These are phyloP conservation scores for Filobasidium wieringae DNA, from an alignment of 768 basidiomycete genomes.

Conservation along the genomic window DNA sequence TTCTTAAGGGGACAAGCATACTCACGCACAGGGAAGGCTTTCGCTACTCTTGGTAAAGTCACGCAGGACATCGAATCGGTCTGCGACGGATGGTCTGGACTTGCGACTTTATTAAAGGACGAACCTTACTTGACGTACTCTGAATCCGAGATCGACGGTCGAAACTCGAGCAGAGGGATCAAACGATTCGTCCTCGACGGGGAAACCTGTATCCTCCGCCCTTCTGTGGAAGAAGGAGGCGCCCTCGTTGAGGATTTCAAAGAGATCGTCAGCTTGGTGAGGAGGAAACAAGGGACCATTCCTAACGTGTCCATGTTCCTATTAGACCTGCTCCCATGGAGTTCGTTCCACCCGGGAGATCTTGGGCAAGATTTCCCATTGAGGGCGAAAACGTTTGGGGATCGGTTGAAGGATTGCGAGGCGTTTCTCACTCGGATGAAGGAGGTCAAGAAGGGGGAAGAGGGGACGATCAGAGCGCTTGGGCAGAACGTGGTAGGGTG, in stretches of 20 bases:
- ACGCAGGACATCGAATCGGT: slow-evolving; percentile 13
- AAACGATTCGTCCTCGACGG: slow-evolving; percentile 36
- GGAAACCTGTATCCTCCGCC: slow-evolving; percentile 31
- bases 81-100: background rate
- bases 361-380: background rate
- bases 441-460: background rate
- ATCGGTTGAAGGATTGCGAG: slow-evolving; percentile 20
- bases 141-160: background rate
- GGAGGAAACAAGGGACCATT: slow-evolving; percentile 17
- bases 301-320: slow-evolving; percentile 23
- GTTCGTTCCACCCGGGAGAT: background rate
- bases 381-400: slow-evolving; percentile 18
- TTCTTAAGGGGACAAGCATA: slow-evolving; percentile 17
- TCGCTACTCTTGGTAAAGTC: slow-evolving; percentile 22
- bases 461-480: slow-evolving; percentile 14
- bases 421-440: slow-evolving; percentile 19
- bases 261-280: slow-evolving; percentile 26
- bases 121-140: background rate
- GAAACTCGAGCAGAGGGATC: background rate
- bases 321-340: slow-evolving; percentile 24
- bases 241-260: slow-evolving; percentile 28
- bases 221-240: slow-evolving; percentile 7
- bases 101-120: background rate
- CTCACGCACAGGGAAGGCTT: slow-evolving; percentile 28
- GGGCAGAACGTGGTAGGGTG: slow-evolving; percentile 20